Conservation (phyloP, 108 stramenopile species). For the Schizochytrium sp. region DNA sequence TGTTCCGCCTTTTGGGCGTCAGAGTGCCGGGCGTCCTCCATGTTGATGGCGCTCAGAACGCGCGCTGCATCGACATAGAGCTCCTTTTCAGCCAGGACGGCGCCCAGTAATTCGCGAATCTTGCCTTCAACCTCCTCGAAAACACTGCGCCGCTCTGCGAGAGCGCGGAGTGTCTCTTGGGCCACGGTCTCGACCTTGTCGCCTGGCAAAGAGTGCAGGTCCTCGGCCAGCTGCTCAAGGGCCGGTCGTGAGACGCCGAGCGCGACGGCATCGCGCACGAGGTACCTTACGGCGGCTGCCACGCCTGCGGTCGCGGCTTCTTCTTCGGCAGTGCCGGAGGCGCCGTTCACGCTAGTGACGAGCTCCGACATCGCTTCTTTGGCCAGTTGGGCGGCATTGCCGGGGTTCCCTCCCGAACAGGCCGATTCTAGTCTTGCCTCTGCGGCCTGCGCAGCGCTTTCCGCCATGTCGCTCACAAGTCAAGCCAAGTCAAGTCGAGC, state of each 20-base stretch:
- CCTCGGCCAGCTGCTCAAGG: background rate
- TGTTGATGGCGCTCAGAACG: background rate
- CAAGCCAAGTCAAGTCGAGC: no score
- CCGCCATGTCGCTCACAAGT: no score
- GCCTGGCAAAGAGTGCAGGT: background rate
- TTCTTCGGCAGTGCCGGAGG: background rate
- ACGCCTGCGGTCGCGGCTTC: background rate
- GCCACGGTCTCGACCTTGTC: background rate
- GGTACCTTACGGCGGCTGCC: background rate
- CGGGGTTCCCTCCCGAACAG: no score
- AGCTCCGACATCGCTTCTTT: no score
- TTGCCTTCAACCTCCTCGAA: background rate
- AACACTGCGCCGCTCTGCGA: background rate
- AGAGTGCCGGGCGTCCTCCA: background rate
- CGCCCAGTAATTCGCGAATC: background rate
- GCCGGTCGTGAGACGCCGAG: background rate
- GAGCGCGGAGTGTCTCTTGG: background rate
- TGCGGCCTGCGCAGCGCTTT: no score
- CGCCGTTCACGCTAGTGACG: background rate
- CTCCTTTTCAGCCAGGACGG: background rate
- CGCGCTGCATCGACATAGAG: background rate
- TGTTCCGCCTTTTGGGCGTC: conserved; percentile 22
- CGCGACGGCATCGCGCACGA: background rate
- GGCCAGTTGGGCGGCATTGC: no score
- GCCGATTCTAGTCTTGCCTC: no score